These are phyloP conservation scores for Clohesyomyces aquaticus DNA, from an alignment of 495 filamentous ascomycete species.

Conservation along the genomic window DNA sequence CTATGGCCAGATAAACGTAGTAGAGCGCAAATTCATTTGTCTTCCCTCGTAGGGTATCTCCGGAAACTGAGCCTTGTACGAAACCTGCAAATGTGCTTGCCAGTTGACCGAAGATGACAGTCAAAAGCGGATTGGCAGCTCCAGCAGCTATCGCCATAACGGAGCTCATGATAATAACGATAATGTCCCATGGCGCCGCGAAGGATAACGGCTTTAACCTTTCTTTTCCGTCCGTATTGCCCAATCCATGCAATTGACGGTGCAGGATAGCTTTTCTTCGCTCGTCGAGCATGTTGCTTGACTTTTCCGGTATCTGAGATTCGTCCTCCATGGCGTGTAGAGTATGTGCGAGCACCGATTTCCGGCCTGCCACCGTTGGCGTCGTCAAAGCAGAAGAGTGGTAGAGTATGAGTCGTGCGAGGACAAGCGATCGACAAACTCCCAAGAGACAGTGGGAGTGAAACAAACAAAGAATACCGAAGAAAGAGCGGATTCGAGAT, in stretches of 20 bases:
- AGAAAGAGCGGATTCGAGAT: not conserved
- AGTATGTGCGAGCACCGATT: not conserved
- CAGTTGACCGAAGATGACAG: conserved; percentile 16
- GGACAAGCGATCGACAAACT: not conserved
- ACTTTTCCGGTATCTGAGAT: not conserved
- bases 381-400: not conserved
- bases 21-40: conserved; percentile 61
- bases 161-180: conserved; percentile 3
- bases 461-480: not conserved
- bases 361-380: too few relatives aligned
- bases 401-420: not conserved
- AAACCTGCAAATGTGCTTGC: conserved; percentile 12
- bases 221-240: not conserved
- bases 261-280: not conserved
- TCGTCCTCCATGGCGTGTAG: not conserved
- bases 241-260: conserved; percentile 2
- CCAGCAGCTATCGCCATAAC: not conserved
- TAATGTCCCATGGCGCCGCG: not conserved
- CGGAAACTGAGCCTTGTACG: not conserved
- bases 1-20: conserved; percentile 86
- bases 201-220: not conserved
- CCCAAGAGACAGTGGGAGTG: not conserved
- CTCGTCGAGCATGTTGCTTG: not conserved
- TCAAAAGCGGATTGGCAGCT: not conserved
- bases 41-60: conserved; percentile 1